Evolutionary conservation across 257 asterid genomes (phyloP).

Genomic region (Nicotiana paniculata): DNA sequence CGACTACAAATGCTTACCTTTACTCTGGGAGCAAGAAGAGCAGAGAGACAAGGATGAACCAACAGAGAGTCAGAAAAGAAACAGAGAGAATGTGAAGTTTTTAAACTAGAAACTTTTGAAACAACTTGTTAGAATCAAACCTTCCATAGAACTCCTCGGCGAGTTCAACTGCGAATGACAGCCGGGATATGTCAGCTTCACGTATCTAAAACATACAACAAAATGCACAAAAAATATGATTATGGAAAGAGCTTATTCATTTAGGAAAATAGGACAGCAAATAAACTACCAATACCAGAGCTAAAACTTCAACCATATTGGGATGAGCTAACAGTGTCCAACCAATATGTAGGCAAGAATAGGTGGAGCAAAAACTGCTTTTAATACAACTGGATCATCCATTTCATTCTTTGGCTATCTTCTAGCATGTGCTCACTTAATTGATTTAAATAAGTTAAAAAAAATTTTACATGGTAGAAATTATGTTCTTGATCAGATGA

Average conservation of each 20-base stretch:
- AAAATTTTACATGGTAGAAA: neutral
- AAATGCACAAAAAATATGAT: neutral
- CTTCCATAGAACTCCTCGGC: constrained; percentile 99
- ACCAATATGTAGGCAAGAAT: neutral
- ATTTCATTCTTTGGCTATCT: neutral
- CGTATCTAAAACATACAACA: constrained; percentile 58
- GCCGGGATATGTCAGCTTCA: constrained; percentile 95
- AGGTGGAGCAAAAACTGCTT: neutral
- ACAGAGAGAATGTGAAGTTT: constrained; percentile 5
- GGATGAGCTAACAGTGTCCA: neutral
- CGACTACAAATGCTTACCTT: constrained; percentile 49
- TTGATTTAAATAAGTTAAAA: neutral
- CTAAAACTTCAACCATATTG: neutral
- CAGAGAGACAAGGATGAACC: constrained; percentile 9
- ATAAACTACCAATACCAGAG: neutral
- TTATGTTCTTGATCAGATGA: neutral
- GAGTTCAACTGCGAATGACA: constrained; percentile 97
- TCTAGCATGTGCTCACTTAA: neutral
- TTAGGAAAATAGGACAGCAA: neutral
- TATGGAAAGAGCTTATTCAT: neutral
- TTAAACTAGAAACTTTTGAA: neutral
- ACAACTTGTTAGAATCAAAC: constrained; percentile 23
- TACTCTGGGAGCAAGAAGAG: constrained; percentile 47
- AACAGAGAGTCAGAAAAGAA: constrained; percentile 12
- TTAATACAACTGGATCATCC: neutral